These are phyloP conservation scores for Penicillium sp. DNA, from an alignment of 2,329 filamentous ascomycete species.

Conservation along the genomic window DNA sequence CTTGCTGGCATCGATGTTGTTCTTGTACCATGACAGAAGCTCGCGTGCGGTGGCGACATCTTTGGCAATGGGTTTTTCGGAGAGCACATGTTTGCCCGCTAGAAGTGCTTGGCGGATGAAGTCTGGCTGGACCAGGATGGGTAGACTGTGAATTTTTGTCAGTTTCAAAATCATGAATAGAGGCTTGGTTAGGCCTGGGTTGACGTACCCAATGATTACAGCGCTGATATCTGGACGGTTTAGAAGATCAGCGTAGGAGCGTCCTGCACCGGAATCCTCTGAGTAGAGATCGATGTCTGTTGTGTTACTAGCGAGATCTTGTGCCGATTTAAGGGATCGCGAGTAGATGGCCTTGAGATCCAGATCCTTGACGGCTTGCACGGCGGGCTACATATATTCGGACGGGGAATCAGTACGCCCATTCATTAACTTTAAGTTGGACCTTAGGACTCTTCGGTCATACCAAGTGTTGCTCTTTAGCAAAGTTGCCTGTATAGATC, in stretches of 20 bases:
- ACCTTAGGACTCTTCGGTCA: background rate
- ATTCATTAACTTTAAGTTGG: background rate
- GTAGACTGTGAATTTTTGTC: slow-evolving; percentile 40
- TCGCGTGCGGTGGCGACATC: slow-evolving; percentile 54
- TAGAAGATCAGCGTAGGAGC: slow-evolving; percentile 49
- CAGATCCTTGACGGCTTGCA: slow-evolving; percentile 48
- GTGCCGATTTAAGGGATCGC: slow-evolving; percentile 57
- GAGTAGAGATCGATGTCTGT: slow-evolving; percentile 55
- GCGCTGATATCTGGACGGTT: slow-evolving; percentile 51
- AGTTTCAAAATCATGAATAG: background rate
- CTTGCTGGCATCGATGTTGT: slow-evolving; percentile 41
- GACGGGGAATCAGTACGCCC: background rate
- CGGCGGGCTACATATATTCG: slow-evolving; percentile 46
- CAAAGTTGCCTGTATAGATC: slow-evolving; percentile 51
- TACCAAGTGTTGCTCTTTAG: slow-evolving; percentile 58
- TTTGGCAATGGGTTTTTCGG: slow-evolving; percentile 60
- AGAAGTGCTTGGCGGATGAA: slow-evolving; percentile 52
- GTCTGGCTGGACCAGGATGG: slow-evolving; percentile 54
- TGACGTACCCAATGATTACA: slow-evolving; percentile 52
- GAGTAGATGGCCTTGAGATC: slow-evolving; percentile 60
- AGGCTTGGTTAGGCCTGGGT: background rate
- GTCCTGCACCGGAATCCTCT: slow-evolving; percentile 51
- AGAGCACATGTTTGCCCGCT: slow-evolving; percentile 58
- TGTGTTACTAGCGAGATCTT: slow-evolving; percentile 37
- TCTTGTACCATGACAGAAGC: slow-evolving; percentile 53